These are phyloP conservation scores for Magnusiomyces fungicola DNA, from an alignment of 1,139 yeast species.

Conservation along the genomic window DNA sequence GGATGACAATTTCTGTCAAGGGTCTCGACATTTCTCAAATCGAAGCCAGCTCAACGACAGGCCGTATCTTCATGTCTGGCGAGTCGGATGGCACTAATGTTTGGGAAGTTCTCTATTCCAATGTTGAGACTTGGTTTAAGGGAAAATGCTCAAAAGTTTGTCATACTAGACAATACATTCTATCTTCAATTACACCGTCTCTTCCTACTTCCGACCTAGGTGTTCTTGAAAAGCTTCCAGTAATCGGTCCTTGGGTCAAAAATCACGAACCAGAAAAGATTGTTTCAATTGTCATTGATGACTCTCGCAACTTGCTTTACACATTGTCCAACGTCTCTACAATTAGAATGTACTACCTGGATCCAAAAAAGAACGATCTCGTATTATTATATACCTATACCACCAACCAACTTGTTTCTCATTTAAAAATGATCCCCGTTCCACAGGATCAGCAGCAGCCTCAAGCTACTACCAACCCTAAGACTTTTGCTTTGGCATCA, in stretches of 20 bases:
- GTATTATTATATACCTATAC: conserved; percentile 32
- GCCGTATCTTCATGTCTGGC: conserved; percentile 81
- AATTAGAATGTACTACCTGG: conserved; percentile 68
- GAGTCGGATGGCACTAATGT: conserved; percentile 66
- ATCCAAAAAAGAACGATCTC: conserved; percentile 34
- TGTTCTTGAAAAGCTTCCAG: conserved; percentile 16
- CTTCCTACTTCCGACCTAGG: conserved; percentile 12
- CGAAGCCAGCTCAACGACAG: conserved; percentile 51
- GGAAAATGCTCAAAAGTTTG: conserved; percentile 79
- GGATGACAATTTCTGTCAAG: conserved; percentile 68
- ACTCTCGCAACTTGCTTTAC: conserved; percentile 68
- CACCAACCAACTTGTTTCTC: conserved; percentile 27
- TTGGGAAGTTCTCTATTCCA: conserved; percentile 86
- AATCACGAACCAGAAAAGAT: conserved; percentile 46
- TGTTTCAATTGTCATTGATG: conserved; percentile 62
- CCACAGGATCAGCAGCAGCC: conserved; percentile 10
- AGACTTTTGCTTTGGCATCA: conserved; percentile 10
- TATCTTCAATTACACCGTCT: conserved; percentile 16
- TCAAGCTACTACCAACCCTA: conserved; percentile 5
- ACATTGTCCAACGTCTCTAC: conserved; percentile 76
- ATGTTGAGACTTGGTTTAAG: conserved; percentile 80
- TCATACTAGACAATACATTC: conserved; percentile 28
- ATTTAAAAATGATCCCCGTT: conserved; percentile 30
- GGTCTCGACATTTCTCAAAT: conserved; percentile 70
- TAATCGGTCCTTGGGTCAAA: conserved; percentile 21